phyloP scores from a whole-genome alignment of 2,329 filamentous ascomycete genomes.

The Geoglossum cookeanum region DNA sequence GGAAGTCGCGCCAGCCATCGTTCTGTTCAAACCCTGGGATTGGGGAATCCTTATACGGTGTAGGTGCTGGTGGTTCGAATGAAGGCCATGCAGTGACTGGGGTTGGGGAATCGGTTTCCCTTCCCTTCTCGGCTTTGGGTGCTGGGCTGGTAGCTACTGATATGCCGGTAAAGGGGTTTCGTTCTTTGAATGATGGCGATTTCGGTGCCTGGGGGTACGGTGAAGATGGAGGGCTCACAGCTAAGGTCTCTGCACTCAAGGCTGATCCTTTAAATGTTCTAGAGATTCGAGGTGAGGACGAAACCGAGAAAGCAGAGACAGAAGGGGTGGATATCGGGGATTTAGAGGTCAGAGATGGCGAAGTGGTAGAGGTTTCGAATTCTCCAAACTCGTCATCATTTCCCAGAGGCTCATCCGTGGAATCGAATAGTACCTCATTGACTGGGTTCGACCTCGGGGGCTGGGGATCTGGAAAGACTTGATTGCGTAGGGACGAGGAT shows the following conservation, averaged over 20 bases:
- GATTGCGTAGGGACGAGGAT: neutral
- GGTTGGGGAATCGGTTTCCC: constrained; percentile 5
- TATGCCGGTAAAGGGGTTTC: constrained; percentile 33
- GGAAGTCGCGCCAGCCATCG: constrained; percentile 28
- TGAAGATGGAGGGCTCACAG: constrained; percentile 12
- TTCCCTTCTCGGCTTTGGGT: constrained; percentile 12
- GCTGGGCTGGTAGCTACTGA: constrained; percentile 26
- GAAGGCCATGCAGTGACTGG: neutral
- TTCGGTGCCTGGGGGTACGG: constrained; percentile 26
- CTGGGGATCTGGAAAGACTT: neutral
- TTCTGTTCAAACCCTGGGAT: constrained; percentile 15
- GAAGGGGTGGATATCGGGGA: constrained; percentile 15
- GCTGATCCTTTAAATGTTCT: neutral
- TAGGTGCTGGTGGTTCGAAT: neutral
- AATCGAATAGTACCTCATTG: constrained; percentile 18
- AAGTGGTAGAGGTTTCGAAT: constrained; percentile 35
- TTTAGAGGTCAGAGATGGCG: no score
- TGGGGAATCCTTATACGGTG: neutral
- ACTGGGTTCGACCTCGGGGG: neutral
- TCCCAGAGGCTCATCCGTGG: constrained; percentile 16
- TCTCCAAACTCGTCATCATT: constrained; percentile 35
- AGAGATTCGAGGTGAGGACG: neutral
- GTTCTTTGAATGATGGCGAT: constrained; percentile 33
- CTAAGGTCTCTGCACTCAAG: neutral
- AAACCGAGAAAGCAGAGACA: constrained; percentile 14